A percentile compares a stretch with the other conserved stretches of the same genome.
Evolutionary conservation across 495 filamentous ascomycete species (phyloP).

Genomic region (Parathielavia appendiculata): DNA sequence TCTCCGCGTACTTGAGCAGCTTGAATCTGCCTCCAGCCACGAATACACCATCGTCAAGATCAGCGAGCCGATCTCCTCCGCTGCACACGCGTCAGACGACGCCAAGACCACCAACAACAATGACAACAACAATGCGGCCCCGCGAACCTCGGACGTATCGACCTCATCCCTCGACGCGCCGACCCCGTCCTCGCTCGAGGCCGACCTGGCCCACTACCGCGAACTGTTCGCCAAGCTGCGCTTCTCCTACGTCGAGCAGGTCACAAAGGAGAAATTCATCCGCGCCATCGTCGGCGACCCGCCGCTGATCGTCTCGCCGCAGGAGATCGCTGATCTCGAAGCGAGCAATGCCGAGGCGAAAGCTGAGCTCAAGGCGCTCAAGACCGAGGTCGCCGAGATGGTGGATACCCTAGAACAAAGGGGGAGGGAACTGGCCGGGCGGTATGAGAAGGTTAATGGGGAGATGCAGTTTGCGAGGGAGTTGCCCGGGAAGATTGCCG

Average conservation of each 20-base stretch:
- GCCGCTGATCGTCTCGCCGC: conserved; percentile 71
- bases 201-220: conserved; percentile 84
- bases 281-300: conserved; percentile 78
- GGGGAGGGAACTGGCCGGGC: conserved; percentile 52
- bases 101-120: conserved; percentile 35
- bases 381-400: conserved; percentile 71
- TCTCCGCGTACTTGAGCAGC: conserved; percentile 27
- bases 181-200: conserved; percentile 70
- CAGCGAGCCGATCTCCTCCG: conserved; percentile 61
- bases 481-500: conserved; percentile 60
- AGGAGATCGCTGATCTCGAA: conserved; percentile 81
- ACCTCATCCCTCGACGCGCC: conserved; percentile 58
- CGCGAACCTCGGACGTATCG: conserved; percentile 66
- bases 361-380: conserved; percentile 66
- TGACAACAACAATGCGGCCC: conserved; percentile 22
- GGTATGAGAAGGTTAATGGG: conserved; percentile 58
- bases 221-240: conserved; percentile 94
- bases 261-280: conserved; percentile 76
- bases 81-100: background rate
- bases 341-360: conserved; percentile 65
- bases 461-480: conserved; percentile 54
- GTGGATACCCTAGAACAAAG: conserved; percentile 65
- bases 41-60: conserved; percentile 70
- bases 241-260: conserved; percentile 85
- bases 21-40: conserved; percentile 39